Evolutionary conservation across 371 early-diverging fungal genomes (phyloP), one percentile per base, ranked within the genome.

Genomic region (Enterocytospora artemiae): DNA sequence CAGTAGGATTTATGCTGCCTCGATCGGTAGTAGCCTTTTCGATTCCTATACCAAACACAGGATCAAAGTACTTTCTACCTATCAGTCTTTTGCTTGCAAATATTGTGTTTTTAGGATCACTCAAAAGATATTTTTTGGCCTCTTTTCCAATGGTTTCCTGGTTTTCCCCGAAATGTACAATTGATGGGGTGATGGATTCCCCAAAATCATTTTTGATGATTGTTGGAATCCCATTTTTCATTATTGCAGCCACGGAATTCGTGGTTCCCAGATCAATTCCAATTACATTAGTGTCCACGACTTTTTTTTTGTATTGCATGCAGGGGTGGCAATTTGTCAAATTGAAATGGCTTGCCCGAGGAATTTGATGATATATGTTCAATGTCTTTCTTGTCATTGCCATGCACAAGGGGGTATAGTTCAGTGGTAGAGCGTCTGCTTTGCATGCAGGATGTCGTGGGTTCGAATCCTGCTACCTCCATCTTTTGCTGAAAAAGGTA

Each of bases 211-310:
- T 93, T 78, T 89, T 91, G 77, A 98, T 88, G 33, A 98, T 93
- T 59, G 87, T 82, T 31, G 96, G 91, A 63, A 80, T 84, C 73
- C 90, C 90, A 69, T 95, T 91, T 79, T 93, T 91, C 87, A 93
- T 89, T 39, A 93, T 85, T 34, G 92, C 85, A 24, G 93, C 93
- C 75, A 95, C 96, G 16, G 94, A 92, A 84, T 96, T 93, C 65
- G 98, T 97, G 48, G 98, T 97, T 59, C 98, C 98, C 68, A 97
- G 83, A 83, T 97, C 98, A 69, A 97, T 93, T 75, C 98, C 98
- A 67, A 97, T 89, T 12, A 73, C 63, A 46, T 22, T 56, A n/a
- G 67, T 41, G 12, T 62, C 64, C 51, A 49, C 52, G 4, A 55
- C 53, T 52, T 52, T 24, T 32, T 3, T 52, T 5, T 7, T 52